Evolutionary conservation across 345 rosid genomes (phyloP).

Genomic region (Brassica juncea): DNA sequence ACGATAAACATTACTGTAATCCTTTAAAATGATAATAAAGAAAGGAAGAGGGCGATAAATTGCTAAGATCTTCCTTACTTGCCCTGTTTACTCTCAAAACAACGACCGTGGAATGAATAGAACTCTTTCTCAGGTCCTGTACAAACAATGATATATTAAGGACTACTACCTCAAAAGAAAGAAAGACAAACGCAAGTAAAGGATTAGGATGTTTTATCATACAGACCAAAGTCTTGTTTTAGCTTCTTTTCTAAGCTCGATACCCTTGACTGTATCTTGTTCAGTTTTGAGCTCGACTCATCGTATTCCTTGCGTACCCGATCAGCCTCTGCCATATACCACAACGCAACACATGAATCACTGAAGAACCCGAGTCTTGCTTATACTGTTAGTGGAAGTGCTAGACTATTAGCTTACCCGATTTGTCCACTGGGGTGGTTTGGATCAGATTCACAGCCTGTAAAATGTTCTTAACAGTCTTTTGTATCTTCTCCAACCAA

Average conservation of each 20-base stretch:
- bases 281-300: conserved; percentile 66
- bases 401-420: conserved; percentile 49
- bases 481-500: conserved; percentile 86
- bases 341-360: conserved; percentile 27
- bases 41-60: background rate
- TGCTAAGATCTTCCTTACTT: conserved; percentile 51
- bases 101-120: conserved; percentile 74
- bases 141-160: conserved; percentile 15
- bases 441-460: conserved; percentile 74
- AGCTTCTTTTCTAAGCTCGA: conserved; percentile 77
- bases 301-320: conserved; percentile 81
- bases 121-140: conserved; percentile 92
- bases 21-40: background rate
- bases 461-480: conserved; percentile 57
- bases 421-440: conserved; percentile 69
- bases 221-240: conserved; percentile 86
- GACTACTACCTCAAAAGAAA: conserved; percentile 23
- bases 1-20: background rate
- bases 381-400: background rate
- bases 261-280: conserved; percentile 82
- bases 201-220: conserved; percentile 24
- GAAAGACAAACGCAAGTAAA: conserved; percentile 27
- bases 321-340: conserved; percentile 67
- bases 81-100: conserved; percentile 89
- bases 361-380: background rate